These are phyloP conservation scores for Trametes polyzona DNA, from an alignment of 1,284 basidiomycete species.

Conservation along the genomic window DNA sequence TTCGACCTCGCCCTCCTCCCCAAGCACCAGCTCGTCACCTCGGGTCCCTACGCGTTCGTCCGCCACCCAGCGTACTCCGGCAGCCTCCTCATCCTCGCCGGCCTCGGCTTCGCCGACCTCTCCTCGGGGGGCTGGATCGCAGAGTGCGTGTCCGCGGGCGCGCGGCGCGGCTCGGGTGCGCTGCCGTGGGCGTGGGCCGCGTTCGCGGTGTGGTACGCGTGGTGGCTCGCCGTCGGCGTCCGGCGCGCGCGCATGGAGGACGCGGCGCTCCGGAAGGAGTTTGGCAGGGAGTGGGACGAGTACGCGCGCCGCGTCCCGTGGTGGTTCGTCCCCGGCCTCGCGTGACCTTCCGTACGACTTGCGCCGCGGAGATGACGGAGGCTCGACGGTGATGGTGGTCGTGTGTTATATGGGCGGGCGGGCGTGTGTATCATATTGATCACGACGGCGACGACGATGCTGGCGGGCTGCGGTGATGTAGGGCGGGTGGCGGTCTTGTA, in stretches of 20 bases:
- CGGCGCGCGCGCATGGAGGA: slow-evolving; percentile 59
- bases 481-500: too few species aligned
- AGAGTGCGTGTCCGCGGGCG: slow-evolving; percentile 44
- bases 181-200: slow-evolving; percentile 36
- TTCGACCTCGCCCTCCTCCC: slow-evolving; percentile 64
- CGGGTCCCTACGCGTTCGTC: slow-evolving; percentile 56
- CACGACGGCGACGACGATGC: too few species aligned
- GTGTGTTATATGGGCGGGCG: too few species aligned
- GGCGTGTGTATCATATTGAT: too few species aligned
- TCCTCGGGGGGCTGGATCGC: slow-evolving; percentile 57
- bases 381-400: too few species aligned
- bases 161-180: slow-evolving; percentile 24
- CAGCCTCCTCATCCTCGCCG: slow-evolving; percentile 45
- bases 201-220: slow-evolving; percentile 55
- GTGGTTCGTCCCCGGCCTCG: slow-evolving; percentile 59
- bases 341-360: slow-evolving; percentile 28
- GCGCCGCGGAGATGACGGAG: background rate
- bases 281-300: slow-evolving; percentile 54
- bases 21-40: slow-evolving; percentile 57
- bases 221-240: slow-evolving; percentile 53
- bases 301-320: slow-evolving; percentile 52
- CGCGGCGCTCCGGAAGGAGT: slow-evolving; percentile 51
- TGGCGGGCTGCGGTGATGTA: too few species aligned
- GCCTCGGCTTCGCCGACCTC: slow-evolving; percentile 54
- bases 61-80: slow-evolving; percentile 40